These are phyloP conservation scores for Teratosphaeria nubilosa DNA, from an alignment of 2,329 filamentous ascomycete species.

Conservation along the genomic window DNA sequence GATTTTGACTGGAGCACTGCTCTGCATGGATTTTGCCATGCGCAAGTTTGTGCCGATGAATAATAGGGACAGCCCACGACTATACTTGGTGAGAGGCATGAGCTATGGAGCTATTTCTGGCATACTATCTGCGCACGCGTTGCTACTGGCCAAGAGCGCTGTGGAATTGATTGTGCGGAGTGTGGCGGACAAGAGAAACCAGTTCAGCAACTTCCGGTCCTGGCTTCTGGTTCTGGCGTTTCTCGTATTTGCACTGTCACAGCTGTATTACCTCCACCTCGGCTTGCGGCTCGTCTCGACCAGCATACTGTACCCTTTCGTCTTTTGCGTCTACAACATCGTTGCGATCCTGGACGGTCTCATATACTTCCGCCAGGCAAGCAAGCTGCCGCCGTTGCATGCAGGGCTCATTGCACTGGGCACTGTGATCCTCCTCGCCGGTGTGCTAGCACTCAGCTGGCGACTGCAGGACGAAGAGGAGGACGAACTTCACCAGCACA, in stretches of 20 bases:
- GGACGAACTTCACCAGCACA: constrained; percentile 44
- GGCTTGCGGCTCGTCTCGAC: constrained; percentile 92
- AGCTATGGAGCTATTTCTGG: constrained; percentile 81
- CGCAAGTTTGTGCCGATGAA: constrained; percentile 19
- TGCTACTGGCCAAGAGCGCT: constrained; percentile 90
- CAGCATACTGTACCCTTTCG: constrained; percentile 88
- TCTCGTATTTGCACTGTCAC: constrained; percentile 69
- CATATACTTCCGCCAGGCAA: constrained; percentile 89
- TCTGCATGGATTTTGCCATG: constrained; percentile 48
- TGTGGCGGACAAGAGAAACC: constrained; percentile 73
- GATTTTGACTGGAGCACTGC: constrained; percentile 58
- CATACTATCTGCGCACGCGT: constrained; percentile 83
- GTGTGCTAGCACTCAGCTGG: constrained; percentile 89
- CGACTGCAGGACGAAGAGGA: constrained; percentile 67
- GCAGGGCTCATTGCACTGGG: constrained; percentile 77
- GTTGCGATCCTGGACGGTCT: constrained; percentile 94
- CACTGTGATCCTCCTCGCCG: constrained; percentile 72
- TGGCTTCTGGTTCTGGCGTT: constrained; percentile 83
- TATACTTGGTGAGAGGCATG: constrained; percentile 66
- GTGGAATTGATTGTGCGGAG: constrained; percentile 89
- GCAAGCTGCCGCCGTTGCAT: constrained; percentile 63
- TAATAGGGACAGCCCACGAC: constrained; percentile 24
- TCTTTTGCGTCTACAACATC: constrained; percentile 99
- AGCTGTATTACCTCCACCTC: constrained; percentile 90
- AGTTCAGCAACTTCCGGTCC: constrained; percentile 91